Evolutionary conservation across 179 eudicot species (phyloP), one percentile per base, ranked within the genome.

Genomic region (Beta macrorhiza): DNA sequence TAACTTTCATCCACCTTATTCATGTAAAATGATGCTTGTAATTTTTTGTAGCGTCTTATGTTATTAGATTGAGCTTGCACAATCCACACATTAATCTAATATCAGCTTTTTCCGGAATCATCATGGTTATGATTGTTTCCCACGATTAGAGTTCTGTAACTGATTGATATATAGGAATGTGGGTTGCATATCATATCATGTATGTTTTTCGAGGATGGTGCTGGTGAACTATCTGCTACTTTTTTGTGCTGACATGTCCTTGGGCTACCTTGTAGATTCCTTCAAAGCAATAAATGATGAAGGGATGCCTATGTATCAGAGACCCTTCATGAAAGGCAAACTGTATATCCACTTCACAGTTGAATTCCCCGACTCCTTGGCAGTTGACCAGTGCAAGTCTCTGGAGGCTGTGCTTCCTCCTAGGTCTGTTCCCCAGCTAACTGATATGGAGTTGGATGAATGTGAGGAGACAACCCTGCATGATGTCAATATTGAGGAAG

Each of bases 291-390:
- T 85, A 11, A 83, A 85, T n/a, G 87, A 85, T 10, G 87, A 85
- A 73, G 87, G 87, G 8, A 85, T 85, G 87, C 84, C 87, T 1
- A 74, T 85, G 52, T 75, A 82, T 72, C 84, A 85, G 78, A 85
- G 84, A 80, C 85, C 90, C 16, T 90, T 90, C 86, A 88, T 90
- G 92, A 90, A 82, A 75, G 92, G 92, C 9, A 90, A 90, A 79
- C 70, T 90, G 69, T 90, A 90, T 79, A 84, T 90, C 57, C 92
- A 90, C 79, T 90, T 90, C 81, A 81, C 86, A 19, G 92, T 90
- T 11, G 92, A 90, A n/a, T 90, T 90, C 83, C 92, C 92, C 0
- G 90, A 88, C 6, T 78, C 88, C 0, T 74, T 90, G 29, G 63
- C 81, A 61, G 68, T 87, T 10, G 90, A 88, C 73, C 90, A 88